Conservation (phyloP, 2,329 filamentous ascomycete species). For the Parastagonospora nodorum region DNA sequence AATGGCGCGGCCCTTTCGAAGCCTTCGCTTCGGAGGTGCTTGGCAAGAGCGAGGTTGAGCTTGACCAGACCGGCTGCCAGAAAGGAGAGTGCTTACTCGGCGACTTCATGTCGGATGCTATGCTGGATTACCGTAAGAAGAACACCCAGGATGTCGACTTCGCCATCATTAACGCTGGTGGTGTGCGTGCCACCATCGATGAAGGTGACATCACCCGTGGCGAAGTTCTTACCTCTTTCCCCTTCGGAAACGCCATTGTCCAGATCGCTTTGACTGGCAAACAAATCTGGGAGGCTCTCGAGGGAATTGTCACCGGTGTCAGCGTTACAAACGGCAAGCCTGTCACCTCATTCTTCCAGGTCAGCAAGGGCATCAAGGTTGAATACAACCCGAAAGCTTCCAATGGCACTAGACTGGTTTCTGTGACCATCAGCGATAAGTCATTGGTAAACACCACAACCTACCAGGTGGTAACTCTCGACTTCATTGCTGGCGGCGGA, state of each 20-base stretch:
- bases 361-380: slow-evolving; percentile 62
- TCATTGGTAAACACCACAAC: slow-evolving; percentile 53
- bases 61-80: slow-evolving; percentile 66
- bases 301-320: slow-evolving; percentile 61
- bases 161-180: slow-evolving; percentile 67
- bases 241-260: slow-evolving; percentile 68
- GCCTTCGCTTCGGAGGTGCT: slow-evolving; percentile 63
- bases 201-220: slow-evolving; percentile 66
- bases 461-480: slow-evolving; percentile 66
- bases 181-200: slow-evolving; percentile 68
- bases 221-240: slow-evolving; percentile 67
- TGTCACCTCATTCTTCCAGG: slow-evolving; percentile 65
- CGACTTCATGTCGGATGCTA: slow-evolving; percentile 57
- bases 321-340: slow-evolving; percentile 60
- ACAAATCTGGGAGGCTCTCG: slow-evolving; percentile 62
- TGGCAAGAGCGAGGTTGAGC: slow-evolving; percentile 58
- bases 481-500: slow-evolving; percentile 64
- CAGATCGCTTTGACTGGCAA: slow-evolving; percentile 61
- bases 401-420: slow-evolving; percentile 58
- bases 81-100: slow-evolving; percentile 59
- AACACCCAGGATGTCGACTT: slow-evolving; percentile 56
- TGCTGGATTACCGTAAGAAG: slow-evolving; percentile 64
- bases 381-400: slow-evolving; percentile 60
- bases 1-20: slow-evolving; percentile 66
- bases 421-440: slow-evolving; percentile 57